These are phyloP conservation scores for Colletotrichum tofieldiae DNA, from an alignment of 2,329 filamentous ascomycete genomes.

Conservation along the genomic window DNA sequence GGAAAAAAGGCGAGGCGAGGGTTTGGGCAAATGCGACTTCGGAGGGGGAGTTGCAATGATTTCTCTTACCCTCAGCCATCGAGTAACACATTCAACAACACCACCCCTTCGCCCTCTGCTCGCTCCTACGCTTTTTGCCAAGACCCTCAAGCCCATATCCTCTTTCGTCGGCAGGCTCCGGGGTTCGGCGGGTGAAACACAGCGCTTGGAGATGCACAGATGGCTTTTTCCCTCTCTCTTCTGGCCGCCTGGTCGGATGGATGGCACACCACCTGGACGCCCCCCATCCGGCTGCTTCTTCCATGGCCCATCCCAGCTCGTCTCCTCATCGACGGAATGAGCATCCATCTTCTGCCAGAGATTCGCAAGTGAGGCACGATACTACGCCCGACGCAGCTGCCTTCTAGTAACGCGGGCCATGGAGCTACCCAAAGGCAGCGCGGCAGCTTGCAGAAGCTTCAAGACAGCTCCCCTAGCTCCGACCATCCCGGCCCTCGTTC, in stretches of 20 bases:
- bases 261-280: slow-evolving; percentile 14
- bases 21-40: background rate
- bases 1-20: background rate
- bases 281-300: background rate
- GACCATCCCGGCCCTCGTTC: background rate
- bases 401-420: background rate
- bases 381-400: background rate
- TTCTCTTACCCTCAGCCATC: slow-evolving; percentile 42
- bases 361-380: background rate
- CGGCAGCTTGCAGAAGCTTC: slow-evolving; percentile 8
- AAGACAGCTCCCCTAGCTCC: slow-evolving; percentile 7
- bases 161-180: slow-evolving; percentile 32
- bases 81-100: slow-evolving; percentile 33
- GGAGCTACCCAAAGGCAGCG: background rate
- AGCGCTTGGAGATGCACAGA: slow-evolving; percentile 42
- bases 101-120: background rate
- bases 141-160: background rate
- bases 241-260: slow-evolving; percentile 6
- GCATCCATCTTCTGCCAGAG: background rate
- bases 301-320: slow-evolving; percentile 11
- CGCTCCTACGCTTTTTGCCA: slow-evolving; percentile 5
- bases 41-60: slow-evolving; percentile 7
- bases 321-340: background rate
- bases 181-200: slow-evolving; percentile 38
- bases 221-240: background rate